Evolutionary conservation across 192 early-diverging fungal species (phyloP), one percentile per base, ranked within the genome.

Genomic region (Oehlia diaphana): DNA sequence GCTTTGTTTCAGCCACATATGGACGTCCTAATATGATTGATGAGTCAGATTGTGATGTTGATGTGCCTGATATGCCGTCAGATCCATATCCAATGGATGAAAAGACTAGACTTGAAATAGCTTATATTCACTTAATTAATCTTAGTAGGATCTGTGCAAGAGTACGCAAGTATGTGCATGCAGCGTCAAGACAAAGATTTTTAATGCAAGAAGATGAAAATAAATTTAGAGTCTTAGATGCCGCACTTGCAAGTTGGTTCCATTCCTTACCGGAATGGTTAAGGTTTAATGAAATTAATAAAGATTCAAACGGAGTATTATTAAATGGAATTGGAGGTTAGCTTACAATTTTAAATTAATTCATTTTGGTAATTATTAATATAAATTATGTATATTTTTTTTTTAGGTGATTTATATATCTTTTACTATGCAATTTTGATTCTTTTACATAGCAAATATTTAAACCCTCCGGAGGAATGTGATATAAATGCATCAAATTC

Each of bases 1-100:
- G 74, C 23, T 76, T 76, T 63, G 31, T 76, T 21, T 76, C 74
- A 19, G 61, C 74, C 9, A 26, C 74, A 28, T 76, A 76, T 64
- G 74, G 74, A 19, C 74, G 74, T 39, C 74, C 74, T 16, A 76
- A 76, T 63, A 76, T 76, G 74, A 76, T 76, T 21, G 74, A 76
- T 23, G 74, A 76, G 19, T 44, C 42, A 63, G 74, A 76, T 63
- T 76, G 74, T n/a, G 61, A 76, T 63, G 39, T 76, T 9, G 74
- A 76, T 21, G 62, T 63, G 21, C 62, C 62, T 3, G 6, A 33
- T 39, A 28, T 64, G 12, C 62, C 74, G 2, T 13, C 8, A 10
- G n/a, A 64, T 64, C 7, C 10, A 23, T 35, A 76, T 35, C 61
- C 61, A 64, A 9, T 39, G 1, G 74, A 76, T 33, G 74, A 76